Conservation (phyloP, 1,284 basidiomycete genomes). For the Microbotryum saponariae region DNA sequence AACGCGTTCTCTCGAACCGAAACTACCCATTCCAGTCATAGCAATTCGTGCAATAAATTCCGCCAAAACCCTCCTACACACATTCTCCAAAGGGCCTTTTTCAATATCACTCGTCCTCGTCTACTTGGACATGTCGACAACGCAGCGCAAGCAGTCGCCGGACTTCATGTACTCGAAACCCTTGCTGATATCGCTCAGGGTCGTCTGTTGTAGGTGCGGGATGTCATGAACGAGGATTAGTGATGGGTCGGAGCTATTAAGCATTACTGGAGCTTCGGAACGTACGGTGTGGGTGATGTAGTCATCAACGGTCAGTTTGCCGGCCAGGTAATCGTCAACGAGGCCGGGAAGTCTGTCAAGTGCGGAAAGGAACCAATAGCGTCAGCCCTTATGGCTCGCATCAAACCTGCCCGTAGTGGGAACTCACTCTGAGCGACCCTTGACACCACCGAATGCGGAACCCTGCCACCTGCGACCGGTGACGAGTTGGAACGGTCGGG, state of each 20-base stretch:
- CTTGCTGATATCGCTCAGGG: slow-evolving; percentile 41
- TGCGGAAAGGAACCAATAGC: accelerated
- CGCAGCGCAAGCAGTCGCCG: slow-evolving; percentile 42
- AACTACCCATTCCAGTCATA: too few species aligned
- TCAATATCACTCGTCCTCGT: too few species aligned
- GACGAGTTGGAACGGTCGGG: slow-evolving; percentile 73
- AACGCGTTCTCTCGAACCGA: too few species aligned
- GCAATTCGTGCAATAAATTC: too few species aligned
- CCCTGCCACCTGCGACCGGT: slow-evolving; percentile 97
- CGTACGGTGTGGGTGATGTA: slow-evolving; percentile 43
- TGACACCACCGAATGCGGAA: slow-evolving; percentile 93
- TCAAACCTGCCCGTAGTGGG: neutral
- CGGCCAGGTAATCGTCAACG: slow-evolving; percentile 35
- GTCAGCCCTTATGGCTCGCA: neutral
- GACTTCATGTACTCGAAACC: slow-evolving; percentile 44
- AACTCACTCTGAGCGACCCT: slow-evolving; percentile 74
- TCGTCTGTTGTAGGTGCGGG: slow-evolving; percentile 7
- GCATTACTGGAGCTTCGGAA: slow-evolving; percentile 23
- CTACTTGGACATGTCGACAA: slow-evolving; percentile 32
- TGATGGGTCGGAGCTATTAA: neutral
- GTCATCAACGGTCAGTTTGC: slow-evolving; percentile 42
- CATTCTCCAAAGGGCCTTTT: too few species aligned
- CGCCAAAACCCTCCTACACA: too few species aligned
- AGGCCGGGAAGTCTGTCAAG: slow-evolving; percentile 33
- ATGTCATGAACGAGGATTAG: too few species aligned